Evolutionary conservation across 768 basidiomycete species (phyloP).

Genomic region (Epithele typhae): DNA sequence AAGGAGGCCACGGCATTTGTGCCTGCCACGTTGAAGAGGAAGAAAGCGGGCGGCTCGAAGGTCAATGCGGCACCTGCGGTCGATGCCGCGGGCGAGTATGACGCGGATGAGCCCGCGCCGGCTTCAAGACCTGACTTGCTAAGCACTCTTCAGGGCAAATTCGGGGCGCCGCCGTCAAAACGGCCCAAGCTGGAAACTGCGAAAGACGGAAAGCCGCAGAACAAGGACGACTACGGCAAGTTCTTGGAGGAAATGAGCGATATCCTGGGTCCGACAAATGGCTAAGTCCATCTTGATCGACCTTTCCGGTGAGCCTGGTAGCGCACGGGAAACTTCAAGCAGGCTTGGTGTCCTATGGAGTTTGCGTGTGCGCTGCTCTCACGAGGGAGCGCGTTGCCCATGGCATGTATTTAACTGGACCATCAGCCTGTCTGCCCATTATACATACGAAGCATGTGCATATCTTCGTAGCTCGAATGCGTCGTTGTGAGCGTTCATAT

Average conservation of each 20-base stretch:
- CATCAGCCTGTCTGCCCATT: no score
- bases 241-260: conserved; percentile 77
- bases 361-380: no score
- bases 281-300: no score
- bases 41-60: conserved; percentile 42
- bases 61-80: conserved; percentile 66
- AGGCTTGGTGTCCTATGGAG: no score
- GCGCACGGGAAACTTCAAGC: no score
- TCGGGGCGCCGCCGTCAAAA: conserved; percentile 20
- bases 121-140: conserved; percentile 64
- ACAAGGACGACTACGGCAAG: conserved; percentile 68
- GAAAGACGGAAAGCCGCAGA: conserved; percentile 32
- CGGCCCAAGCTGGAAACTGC: conserved; percentile 14
- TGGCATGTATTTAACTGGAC: no score
- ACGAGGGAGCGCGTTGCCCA: no score
- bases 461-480: no score
- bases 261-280: conserved; percentile 34
- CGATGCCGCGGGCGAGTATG: conserved; percentile 30
- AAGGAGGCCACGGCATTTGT: conserved; percentile 94
- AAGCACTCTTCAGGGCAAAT: conserved; percentile 53
- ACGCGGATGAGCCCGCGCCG: conserved; percentile 21
- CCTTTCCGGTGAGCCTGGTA: no score
- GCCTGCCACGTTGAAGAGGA: conserved; percentile 77
- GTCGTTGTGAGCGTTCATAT: no score
- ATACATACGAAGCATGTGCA: no score